These are phyloP conservation scores for Venturia effusa DNA, from an alignment of 2,329 filamentous ascomycete genomes.

Conservation along the genomic window DNA sequence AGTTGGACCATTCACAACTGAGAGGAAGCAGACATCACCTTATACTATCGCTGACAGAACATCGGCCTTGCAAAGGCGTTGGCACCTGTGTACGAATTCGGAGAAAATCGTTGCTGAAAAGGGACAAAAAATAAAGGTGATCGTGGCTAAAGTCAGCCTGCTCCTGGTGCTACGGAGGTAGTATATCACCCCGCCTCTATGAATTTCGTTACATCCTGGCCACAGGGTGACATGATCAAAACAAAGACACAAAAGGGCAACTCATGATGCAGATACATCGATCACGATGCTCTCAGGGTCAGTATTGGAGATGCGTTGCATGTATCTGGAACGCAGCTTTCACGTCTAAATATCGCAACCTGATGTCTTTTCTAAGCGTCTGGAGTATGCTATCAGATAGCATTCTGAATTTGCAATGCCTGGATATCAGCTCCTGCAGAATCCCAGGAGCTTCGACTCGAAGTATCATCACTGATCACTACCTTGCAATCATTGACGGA, in stretches of 20 bases:
- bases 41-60: too few species aligned
- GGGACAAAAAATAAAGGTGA: too few species aligned
- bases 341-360: neutral
- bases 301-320: conserved; percentile 1
- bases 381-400: conserved; percentile 3
- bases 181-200: too few species aligned
- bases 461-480: neutral
- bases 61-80: too few species aligned
- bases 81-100: too few species aligned
- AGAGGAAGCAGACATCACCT: too few species aligned
- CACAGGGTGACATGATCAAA: neutral
- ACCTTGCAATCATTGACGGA: conserved; percentile 5
- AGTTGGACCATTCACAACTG: too few species aligned
- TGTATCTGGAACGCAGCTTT: neutral
- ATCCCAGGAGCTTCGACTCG: conserved; percentile 5
- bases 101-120: too few species aligned
- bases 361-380: neutral
- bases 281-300: neutral
- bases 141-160: too few species aligned
- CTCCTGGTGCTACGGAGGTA: too few species aligned
- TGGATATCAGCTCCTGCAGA: conserved; percentile 6
- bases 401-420: neutral
- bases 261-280: neutral
- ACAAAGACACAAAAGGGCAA: neutral
- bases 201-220: neutral